phyloP scores from a whole-genome alignment of 2,329 filamentous ascomycete genomes.

The Fusarium buharicum region DNA sequence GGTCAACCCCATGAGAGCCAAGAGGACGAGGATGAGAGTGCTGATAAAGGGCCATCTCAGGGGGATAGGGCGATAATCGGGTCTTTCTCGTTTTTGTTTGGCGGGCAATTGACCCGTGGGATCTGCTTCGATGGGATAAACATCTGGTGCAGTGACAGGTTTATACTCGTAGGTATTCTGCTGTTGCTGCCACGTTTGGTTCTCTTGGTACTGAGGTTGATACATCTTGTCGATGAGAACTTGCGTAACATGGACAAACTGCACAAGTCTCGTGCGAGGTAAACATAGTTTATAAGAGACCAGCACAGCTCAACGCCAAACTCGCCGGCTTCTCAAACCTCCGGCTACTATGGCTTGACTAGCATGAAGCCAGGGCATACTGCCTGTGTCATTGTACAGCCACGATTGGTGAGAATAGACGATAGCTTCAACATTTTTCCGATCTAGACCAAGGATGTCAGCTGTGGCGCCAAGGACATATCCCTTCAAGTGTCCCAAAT shows the following conservation, averaged over 20 bases:
- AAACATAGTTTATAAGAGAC: constrained; percentile 15
- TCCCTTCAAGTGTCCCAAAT: constrained; percentile 3
- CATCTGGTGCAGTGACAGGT: constrained; percentile 21
- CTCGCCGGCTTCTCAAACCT: constrained; percentile 16
- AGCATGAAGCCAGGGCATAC: background rate
- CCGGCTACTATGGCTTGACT: constrained; percentile 2
- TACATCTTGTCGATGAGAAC: constrained; percentile 12
- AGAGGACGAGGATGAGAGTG: constrained; percentile 15
- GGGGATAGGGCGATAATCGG: constrained; percentile 36
- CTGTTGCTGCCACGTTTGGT: constrained; percentile 8
- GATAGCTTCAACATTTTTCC: background rate
- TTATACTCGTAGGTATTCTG: constrained; percentile 25
- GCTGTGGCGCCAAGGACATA: constrained; percentile 10
- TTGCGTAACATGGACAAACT: background rate
- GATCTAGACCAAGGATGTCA: constrained; percentile 5
- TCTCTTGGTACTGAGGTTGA: constrained; percentile 20
- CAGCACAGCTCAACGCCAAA: background rate
- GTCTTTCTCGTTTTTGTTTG: constrained; percentile 17
- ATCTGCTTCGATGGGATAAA: constrained; percentile 12
- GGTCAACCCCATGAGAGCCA: constrained; percentile 20
- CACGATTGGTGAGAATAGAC: constrained; percentile 13
- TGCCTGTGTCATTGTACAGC: background rate
- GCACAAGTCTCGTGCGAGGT: background rate
- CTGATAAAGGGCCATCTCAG: constrained; percentile 33
- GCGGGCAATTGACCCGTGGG: background rate